Base-by-base conservation (phyloP, 202 grass and related monocot genomes). In the Eragrostis tef region DNA sequence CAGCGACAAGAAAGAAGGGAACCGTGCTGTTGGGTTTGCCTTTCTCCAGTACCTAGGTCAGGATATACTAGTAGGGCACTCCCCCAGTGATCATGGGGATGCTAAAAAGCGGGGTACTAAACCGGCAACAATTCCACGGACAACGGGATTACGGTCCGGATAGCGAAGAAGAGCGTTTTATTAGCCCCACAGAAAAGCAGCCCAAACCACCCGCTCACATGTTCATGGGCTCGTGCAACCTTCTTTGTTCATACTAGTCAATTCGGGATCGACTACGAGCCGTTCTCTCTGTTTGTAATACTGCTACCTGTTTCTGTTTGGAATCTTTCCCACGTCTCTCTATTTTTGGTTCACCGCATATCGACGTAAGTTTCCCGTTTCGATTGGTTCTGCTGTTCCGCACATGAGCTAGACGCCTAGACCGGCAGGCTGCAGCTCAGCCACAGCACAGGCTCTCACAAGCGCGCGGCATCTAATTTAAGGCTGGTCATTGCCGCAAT, bases 31-130 rank as follows among this genome's bases (percentile, higher is more conserved):
- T 26, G 2, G 31, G 77, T 45, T 34, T 6, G 67, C 87, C 83
- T 83, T 90, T 86, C 79, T 70, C 62, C 11, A 0, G 27, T 83
- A 75, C 69, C 84, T 49, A 90, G 84, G 79, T 21, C 44, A 31
- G 42, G 73, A 66, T 70, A 70, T 7, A 25, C 44, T 41, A 39
- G 26, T n/a, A n/a, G n/a, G n/a, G n/a, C n/a, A n/a, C n/a, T n/a
- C n/a, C 21, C n/a, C 11, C 6, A 4, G 12, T 66, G 82, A 11
- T 48, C 50, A 25, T 73, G 34, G 74, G 81, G 54, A 91, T 26
- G 67, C 79, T 61, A 17, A 58, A 71, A 83, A 44, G 15, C 19
- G 7, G 26, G 19, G 16, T 12, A 3, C 58, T 36, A 61, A 2
- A 9, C 16, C 20, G 51, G 71, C 19, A 81, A 29, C 52, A 74